Conservation (phyloP, 257 asterid genomes). For the Capsicum chinense region DNA sequence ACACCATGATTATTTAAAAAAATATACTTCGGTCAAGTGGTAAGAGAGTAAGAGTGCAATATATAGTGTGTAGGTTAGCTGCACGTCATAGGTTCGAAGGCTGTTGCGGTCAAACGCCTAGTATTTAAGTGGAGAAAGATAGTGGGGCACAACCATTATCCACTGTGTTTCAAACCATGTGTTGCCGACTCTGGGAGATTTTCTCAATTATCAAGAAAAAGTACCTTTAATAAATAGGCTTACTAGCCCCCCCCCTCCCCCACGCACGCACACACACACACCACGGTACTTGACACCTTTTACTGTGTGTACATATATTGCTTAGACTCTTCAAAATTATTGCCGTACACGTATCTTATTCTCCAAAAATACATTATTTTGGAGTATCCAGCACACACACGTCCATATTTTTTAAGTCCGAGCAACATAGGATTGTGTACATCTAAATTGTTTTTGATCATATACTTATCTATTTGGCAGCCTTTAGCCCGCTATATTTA, state of each 20-base stretch:
- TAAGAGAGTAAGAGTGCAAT: neutral
- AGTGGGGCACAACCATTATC: neutral
- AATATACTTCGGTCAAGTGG: neutral
- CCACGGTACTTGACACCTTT: neutral
- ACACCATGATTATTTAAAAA: no score
- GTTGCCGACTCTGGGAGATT: neutral
- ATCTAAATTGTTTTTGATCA: neutral
- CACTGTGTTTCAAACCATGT: neutral
- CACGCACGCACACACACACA: no score
- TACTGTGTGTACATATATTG: no score
- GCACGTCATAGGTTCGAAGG: neutral
- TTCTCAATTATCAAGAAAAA: neutral
- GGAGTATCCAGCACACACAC: no score
- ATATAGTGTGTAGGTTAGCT: neutral
- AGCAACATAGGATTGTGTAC: neutral
- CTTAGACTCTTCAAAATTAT: no score
- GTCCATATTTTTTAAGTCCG: no score
- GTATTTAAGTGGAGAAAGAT: neutral
- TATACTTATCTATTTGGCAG: neutral
- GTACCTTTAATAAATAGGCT: no score
- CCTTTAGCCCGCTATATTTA: neutral
- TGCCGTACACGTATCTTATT: no score
- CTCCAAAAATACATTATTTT: no score
- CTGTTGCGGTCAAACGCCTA: neutral
- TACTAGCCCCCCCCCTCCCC: no score